These are phyloP conservation scores for Liriodendron chinense DNA, from an alignment of 164 flowering plant genomes.

Conservation along the genomic window DNA sequence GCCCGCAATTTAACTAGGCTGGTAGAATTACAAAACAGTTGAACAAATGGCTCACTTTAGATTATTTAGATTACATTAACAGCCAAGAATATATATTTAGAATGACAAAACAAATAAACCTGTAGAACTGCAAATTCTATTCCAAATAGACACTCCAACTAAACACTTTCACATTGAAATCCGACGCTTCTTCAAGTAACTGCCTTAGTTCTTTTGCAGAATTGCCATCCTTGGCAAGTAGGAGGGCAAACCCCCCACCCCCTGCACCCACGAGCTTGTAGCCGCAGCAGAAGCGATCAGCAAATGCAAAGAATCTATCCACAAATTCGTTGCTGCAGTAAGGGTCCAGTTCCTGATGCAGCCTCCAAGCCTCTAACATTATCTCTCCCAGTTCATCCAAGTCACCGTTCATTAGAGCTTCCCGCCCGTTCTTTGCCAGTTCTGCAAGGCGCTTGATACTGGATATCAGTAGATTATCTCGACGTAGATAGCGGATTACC, in stretches of 20 bases:
- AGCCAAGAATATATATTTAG: no score
- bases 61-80: no score
- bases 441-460: no score
- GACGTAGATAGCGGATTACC: constrained; percentile 75
- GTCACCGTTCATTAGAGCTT: constrained; percentile 86
- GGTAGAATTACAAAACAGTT: no score
- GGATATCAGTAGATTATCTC: constrained; percentile 86
- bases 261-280: constrained; percentile 99
- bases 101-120: no score
- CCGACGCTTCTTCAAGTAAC: constrained; percentile 41
- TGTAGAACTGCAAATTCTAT: constrained; percentile 2
- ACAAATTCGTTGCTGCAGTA: constrained; percentile 85
- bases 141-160: constrained; percentile 51
- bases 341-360: constrained; percentile 98
- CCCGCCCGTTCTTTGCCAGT: no score
- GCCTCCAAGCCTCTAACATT: constrained; percentile 93
- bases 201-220: constrained; percentile 47
- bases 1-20: no score
- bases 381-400: constrained; percentile 80
- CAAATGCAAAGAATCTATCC: constrained; percentile 68
- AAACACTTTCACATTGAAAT: constrained; percentile 60
- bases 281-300: constrained; percentile 77
- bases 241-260: constrained; percentile 95
- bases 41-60: no score
- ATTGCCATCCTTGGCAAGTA: constrained; percentile 63